Base-by-base conservation (phyloP, 768 basidiomycete species). In the Mycena chlorophos region DNA sequence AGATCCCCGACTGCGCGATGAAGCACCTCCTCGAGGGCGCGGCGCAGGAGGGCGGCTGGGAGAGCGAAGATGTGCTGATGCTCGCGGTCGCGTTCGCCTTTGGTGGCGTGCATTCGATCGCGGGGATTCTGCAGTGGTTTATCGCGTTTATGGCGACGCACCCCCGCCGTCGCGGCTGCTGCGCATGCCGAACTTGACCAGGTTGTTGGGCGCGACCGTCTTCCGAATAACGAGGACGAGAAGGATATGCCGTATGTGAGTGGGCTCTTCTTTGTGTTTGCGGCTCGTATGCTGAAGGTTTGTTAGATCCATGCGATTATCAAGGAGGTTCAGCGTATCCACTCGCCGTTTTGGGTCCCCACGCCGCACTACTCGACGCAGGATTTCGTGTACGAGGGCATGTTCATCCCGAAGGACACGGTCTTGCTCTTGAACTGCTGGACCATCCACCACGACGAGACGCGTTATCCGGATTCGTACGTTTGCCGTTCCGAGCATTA, bases 111-210 rank as follows among this genome's bases (percentile, higher is more conserved):
- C 69, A 74, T 53, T 70, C 72, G 73, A 75, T 71, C 5, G 60
- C 72, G 3, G 66, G 68, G 3, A 66, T 73, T 30, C 69, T 72
- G 29, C 63, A 67, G 49, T 74, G 73, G 72, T 71, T 72, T 61
- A 42, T 72, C 17, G 61, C 69, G 2, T 59, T 69, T 3, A 66
- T 70, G 60, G 60, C 67, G n/a, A 61, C 65, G 13, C 55, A 68
- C 54, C 75, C 74, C 0, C n/a, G 62, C 69, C 3, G 60, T 69
- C 3, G 69, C 71, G 40, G 54, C 43, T 2, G 64, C 59, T 23
- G 73, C 72, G 10, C 71, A 71, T 10, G 67, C 57, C n/a, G 75
- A 76, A 53, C 57, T 76, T 5, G 73, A 76, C 53, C 57, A 60
- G 1, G 69, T 73, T 20, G 57, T 74, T 3, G 74, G 75, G 14